phyloP scores from a whole-genome alignment of 164 flowering plant genomes.

The Vitis amurensis region DNA sequence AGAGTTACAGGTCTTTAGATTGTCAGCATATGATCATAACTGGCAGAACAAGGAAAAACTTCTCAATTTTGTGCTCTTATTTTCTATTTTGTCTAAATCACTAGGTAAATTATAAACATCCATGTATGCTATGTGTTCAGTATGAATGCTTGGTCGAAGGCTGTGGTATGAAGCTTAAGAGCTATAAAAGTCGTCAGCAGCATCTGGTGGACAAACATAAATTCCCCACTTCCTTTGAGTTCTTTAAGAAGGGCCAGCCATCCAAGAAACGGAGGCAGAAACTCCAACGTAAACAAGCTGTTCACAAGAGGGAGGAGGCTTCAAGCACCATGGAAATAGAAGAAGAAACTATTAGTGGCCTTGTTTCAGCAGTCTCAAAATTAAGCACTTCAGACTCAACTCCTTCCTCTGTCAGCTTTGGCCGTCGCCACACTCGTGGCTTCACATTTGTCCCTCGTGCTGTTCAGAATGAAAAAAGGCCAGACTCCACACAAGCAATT shows the following conservation, averaged over 20 bases:
- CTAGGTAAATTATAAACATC: background rate
- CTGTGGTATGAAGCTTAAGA: constrained; percentile 80
- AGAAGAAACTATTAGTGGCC: constrained; percentile 51
- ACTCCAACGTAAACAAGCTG: constrained; percentile 41
- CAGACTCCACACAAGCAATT: constrained; percentile 20
- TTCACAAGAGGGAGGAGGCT: constrained; percentile 26
- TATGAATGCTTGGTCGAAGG: constrained; percentile 96
- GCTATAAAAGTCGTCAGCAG: constrained; percentile 77
- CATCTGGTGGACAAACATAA: constrained; percentile 91
- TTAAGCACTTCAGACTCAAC: constrained; percentile 73
- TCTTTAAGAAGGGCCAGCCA: constrained; percentile 68
- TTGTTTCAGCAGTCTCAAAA: constrained; percentile 76
- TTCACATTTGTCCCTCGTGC: constrained; percentile 72
- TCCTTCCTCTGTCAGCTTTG: constrained; percentile 83
- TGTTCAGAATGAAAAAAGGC: constrained; percentile 46
- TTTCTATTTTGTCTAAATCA: background rate
- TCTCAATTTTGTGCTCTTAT: background rate
- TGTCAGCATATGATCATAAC: background rate
- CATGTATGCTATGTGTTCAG: constrained; percentile 32
- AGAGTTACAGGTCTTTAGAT: too few relatives aligned
- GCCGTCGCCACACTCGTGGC: constrained; percentile 75
- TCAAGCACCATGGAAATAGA: constrained; percentile 73
- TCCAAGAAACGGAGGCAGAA: constrained; percentile 81
- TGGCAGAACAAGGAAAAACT: background rate
- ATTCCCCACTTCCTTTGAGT: constrained; percentile 79